Conservation (phyloP, 495 filamentous ascomycete genomes). For the Penicillium salamii region DNA sequence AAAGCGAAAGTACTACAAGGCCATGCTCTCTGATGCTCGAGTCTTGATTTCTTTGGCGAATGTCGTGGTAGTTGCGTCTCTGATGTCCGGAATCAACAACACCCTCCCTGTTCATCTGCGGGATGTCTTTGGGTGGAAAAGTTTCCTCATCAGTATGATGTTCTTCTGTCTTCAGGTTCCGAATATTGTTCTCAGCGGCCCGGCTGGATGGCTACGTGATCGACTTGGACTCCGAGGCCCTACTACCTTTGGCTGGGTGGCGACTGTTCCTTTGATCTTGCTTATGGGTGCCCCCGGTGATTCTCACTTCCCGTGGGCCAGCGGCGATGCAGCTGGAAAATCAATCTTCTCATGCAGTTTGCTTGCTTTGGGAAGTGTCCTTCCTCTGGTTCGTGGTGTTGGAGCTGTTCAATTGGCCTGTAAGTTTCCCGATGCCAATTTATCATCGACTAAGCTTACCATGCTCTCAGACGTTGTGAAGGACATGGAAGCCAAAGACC, state of each 20-base stretch:
- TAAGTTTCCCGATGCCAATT: neutral
- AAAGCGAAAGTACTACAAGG: slow-evolving; percentile 7
- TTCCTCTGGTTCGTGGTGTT: slow-evolving; percentile 8
- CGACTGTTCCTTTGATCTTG: neutral
- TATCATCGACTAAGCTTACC: neutral
- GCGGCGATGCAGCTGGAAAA: slow-evolving; percentile 1
- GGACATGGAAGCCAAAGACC: slow-evolving; percentile 8
- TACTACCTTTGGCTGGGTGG: slow-evolving; percentile 4
- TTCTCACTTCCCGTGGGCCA: slow-evolving; percentile 8
- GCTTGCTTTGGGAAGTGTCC: slow-evolving; percentile 6
- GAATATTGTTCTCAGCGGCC: slow-evolving; percentile 7
- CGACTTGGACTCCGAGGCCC: slow-evolving; percentile 8
- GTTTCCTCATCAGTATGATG: slow-evolving; percentile 9
- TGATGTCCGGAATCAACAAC: slow-evolving; percentile 5
- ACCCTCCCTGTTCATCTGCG: slow-evolving; percentile 15
- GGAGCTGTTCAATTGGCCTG: slow-evolving; percentile 12
- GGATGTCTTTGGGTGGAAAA: slow-evolving; percentile 13
- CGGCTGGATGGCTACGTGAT: slow-evolving; percentile 19
- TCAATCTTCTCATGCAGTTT: slow-evolving; percentile 7
- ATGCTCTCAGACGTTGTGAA: slow-evolving; percentile 11
- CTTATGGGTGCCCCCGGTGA: slow-evolving; percentile 14
- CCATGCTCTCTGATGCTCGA: slow-evolving; percentile 10
- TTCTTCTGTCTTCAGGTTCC: slow-evolving; percentile 15
- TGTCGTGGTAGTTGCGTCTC: slow-evolving; percentile 1
- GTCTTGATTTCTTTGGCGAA: slow-evolving; percentile 2